These are phyloP conservation scores for Metschnikowia cubensis DNA, from an alignment of 805 yeast species.

Conservation along the genomic window DNA sequence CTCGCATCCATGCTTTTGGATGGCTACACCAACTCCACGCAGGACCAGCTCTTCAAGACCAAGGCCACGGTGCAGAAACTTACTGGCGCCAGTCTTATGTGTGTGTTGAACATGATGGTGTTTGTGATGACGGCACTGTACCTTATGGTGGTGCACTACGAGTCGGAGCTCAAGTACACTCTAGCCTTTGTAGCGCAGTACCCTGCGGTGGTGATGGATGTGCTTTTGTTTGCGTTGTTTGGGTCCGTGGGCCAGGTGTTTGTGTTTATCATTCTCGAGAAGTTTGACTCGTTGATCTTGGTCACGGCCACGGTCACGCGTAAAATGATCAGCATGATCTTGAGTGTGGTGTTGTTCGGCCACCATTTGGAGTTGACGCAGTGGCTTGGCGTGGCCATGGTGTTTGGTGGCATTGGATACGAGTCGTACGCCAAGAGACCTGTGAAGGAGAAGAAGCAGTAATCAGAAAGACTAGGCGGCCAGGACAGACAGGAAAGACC, in stretches of 20 bases:
- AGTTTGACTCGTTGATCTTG: slow-evolving; percentile 77
- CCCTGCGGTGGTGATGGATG: slow-evolving; percentile 55
- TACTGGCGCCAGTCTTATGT: slow-evolving; percentile 88
- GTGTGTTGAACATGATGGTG: slow-evolving; percentile 51
- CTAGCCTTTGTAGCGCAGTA: slow-evolving; percentile 46
- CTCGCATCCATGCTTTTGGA: slow-evolving; percentile 68
- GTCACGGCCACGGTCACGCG: slow-evolving; percentile 95
- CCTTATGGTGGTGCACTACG: slow-evolving; percentile 38
- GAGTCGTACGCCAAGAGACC: slow-evolving; percentile 52
- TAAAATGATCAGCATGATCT: slow-evolving; percentile 91
- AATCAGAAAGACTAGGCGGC: background rate
- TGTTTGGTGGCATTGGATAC: slow-evolving; percentile 78
- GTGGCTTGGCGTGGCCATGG: slow-evolving; percentile 76
- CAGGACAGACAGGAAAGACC: background rate
- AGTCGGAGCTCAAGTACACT: slow-evolving; percentile 47
- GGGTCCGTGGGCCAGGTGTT: slow-evolving; percentile 96
- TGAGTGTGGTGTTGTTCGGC: slow-evolving; percentile 85
- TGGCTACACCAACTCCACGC: slow-evolving; percentile 91
- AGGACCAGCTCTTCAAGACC: slow-evolving; percentile 71
- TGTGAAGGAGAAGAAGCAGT: no score
- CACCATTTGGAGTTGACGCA: slow-evolving; percentile 62
- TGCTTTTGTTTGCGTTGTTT: slow-evolving; percentile 63
- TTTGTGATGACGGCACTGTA: slow-evolving; percentile 47
- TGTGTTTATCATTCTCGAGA: slow-evolving; percentile 77
- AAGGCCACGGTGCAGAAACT: slow-evolving; percentile 26